Conservation (phyloP, 148 eudicot genomes). For the Simmondsia chinensis region DNA sequence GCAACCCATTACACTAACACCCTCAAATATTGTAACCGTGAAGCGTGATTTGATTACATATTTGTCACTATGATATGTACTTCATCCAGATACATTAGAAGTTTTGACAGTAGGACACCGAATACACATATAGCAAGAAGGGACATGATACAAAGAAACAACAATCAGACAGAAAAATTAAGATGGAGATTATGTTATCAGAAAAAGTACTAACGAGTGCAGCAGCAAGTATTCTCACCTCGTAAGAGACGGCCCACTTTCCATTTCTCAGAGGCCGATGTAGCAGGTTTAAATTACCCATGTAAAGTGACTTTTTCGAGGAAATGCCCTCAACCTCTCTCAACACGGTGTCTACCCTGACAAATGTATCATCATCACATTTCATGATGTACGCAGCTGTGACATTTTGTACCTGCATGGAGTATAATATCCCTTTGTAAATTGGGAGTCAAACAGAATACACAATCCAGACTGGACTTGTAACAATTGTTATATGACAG, state of each 20-base stretch:
- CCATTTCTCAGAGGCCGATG: constrained; percentile 91
- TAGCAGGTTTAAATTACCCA: constrained; percentile 87
- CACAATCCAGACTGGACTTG: not conserved
- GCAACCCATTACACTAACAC: too few species aligned
- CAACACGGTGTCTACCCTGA: constrained; percentile 64
- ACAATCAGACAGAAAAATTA: not conserved
- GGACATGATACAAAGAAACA: not conserved
- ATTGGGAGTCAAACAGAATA: not conserved
- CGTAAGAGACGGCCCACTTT: constrained; percentile 93
- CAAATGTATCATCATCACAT: constrained; percentile 90
- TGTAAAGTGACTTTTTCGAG: constrained; percentile 53
- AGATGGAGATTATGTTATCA: not conserved
- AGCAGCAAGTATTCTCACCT: constrained; percentile 32
- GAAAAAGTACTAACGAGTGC: not conserved
- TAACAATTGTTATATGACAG: not conserved
- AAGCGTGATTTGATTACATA: too few species aligned
- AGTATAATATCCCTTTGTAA: constrained; percentile 2
- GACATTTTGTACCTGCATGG: constrained; percentile 63
- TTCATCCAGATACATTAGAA: too few species aligned
- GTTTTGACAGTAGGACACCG: too few species aligned
- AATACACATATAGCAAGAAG: too few species aligned
- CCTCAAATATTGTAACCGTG: too few species aligned
- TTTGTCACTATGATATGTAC: too few species aligned
- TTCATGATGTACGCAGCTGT: constrained; percentile 82
- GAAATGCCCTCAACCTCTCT: constrained; percentile 58